Evolutionary conservation across 495 filamentous ascomycete species (phyloP).

Genomic region (Daldinia loculata): DNA sequence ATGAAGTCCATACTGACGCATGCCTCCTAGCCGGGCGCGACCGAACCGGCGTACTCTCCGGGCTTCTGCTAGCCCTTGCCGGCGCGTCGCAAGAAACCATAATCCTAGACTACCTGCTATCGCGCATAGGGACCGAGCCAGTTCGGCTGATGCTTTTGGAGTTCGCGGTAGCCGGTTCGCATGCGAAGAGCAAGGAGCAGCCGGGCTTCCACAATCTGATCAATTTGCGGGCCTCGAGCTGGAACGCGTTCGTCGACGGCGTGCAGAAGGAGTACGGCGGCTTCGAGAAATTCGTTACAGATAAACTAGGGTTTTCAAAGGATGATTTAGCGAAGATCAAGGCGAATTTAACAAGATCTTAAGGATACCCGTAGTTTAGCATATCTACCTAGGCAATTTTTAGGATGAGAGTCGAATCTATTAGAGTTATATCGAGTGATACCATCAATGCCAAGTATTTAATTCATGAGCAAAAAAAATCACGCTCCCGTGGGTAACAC

Average conservation of each 20-base stretch:
- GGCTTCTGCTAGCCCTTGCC: slow-evolving; percentile 64
- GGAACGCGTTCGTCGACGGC: slow-evolving; percentile 52
- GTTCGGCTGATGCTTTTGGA: slow-evolving; percentile 53
- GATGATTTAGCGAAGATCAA: slow-evolving; percentile 55
- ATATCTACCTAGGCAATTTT: neutral
- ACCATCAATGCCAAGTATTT: slow-evolving; percentile 1
- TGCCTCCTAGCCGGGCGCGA: slow-evolving; percentile 64
- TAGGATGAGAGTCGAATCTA: slow-evolving; percentile 2
- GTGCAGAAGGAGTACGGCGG: slow-evolving; percentile 52
- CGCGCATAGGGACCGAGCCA: slow-evolving; percentile 57
- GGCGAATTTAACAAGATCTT: slow-evolving; percentile 48
- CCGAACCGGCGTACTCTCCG: slow-evolving; percentile 68
- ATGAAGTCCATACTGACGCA: slow-evolving; percentile 15
- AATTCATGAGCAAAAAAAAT: neutral
- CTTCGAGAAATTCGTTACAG: slow-evolving; percentile 54
- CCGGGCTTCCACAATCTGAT: slow-evolving; percentile 56
- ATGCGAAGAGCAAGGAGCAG: slow-evolving; percentile 41
- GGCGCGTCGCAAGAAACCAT: slow-evolving; percentile 57
- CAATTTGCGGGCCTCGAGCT: slow-evolving; percentile 47
- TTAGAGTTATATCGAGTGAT: neutral
- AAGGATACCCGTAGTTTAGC: neutral
- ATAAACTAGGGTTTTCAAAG: slow-evolving; percentile 50
- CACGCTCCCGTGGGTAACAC: neutral
- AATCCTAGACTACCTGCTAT: slow-evolving; percentile 61
- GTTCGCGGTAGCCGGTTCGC: slow-evolving; percentile 48